These are phyloP conservation scores for Psophocarpus tetragonolobus DNA, from an alignment of 306 rosid genomes.

Conservation along the genomic window DNA sequence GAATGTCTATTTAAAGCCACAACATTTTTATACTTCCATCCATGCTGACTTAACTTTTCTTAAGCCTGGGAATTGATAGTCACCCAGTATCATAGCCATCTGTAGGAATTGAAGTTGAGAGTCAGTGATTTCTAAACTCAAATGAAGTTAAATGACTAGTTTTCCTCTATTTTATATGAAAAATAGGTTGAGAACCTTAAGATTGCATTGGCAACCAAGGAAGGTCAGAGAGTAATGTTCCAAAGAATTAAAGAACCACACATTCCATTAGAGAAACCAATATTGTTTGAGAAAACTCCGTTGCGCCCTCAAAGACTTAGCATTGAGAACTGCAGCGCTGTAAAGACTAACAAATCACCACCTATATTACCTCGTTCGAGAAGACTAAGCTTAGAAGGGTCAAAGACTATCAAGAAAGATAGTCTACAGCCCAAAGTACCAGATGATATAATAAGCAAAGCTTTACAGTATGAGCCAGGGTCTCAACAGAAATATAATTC, in stretches of 20 bases:
- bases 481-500: constrained; percentile 33
- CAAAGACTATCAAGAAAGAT: constrained; percentile 63
- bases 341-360: constrained; percentile 58
- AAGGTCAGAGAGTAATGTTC: constrained; percentile 40
- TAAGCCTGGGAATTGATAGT: not conserved
- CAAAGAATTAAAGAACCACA: constrained; percentile 50
- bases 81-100: not conserved
- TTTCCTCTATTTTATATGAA: constrained; percentile 19
- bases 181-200: constrained; percentile 87
- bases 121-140: not conserved
- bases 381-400: constrained; percentile 83
- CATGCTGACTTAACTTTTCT: not conserved
- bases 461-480: constrained; percentile 39
- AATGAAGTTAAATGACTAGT: constrained; percentile 13
- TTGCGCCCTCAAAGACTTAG: constrained; percentile 64
- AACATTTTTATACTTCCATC: not conserved
- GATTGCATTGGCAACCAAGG: constrained; percentile 70
- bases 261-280: constrained; percentile 38
- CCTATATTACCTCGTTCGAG: constrained; percentile 54
- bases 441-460: constrained; percentile 43
- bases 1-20: not conserved
- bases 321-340: constrained; percentile 64
- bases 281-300: constrained; percentile 63
- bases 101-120: not conserved
- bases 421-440: constrained; percentile 34